Conservation (phyloP, 2,329 filamentous ascomycete genomes). For the Aspergillus viridinutans region DNA sequence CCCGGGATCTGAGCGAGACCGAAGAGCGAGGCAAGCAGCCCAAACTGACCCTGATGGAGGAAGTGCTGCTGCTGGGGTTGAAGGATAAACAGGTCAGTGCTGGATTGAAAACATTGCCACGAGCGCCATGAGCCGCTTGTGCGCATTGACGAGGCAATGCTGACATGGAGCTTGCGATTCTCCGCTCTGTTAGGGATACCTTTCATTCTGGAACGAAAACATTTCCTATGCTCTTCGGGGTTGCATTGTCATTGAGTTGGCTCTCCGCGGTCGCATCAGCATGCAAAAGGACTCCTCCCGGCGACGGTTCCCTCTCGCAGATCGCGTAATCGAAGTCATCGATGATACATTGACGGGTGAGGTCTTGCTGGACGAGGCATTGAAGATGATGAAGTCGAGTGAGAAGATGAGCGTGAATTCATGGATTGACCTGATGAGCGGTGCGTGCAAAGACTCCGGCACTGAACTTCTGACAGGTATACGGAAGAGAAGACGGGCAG, state of each 20-base stretch:
- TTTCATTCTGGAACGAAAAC: constrained; percentile 99
- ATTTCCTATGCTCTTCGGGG: constrained; percentile 96
- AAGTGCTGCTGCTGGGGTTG: constrained; percentile 87
- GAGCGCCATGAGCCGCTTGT: neutral
- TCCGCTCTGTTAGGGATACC: constrained; percentile 66
- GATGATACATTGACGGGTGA: constrained; percentile 96
- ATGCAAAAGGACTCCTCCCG: constrained; percentile 97
- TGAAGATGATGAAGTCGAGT: constrained; percentile 99
- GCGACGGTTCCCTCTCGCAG: constrained; percentile 85
- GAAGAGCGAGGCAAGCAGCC: constrained; percentile 96
- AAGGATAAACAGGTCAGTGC: constrained; percentile 95
- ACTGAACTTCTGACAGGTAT: neutral
- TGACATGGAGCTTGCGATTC: constrained; percentile 12
- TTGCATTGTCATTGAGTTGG: constrained; percentile 96
- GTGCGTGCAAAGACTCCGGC: constrained; percentile 46
- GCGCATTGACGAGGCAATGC: constrained; percentile 10
- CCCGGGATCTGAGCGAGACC: constrained; percentile 93
- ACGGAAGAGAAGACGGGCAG: neutral
- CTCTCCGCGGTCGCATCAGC: constrained; percentile 90
- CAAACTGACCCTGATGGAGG: constrained; percentile 98
- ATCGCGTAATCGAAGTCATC: constrained; percentile 92
- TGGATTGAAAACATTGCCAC: constrained; percentile 7
- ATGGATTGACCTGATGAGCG: constrained; percentile 99
- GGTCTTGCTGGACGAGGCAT: constrained; percentile 90
- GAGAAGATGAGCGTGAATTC: constrained; percentile 99